Conservation (phyloP, 1,284 basidiomycete genomes). For the Leccinum pachyderme region DNA sequence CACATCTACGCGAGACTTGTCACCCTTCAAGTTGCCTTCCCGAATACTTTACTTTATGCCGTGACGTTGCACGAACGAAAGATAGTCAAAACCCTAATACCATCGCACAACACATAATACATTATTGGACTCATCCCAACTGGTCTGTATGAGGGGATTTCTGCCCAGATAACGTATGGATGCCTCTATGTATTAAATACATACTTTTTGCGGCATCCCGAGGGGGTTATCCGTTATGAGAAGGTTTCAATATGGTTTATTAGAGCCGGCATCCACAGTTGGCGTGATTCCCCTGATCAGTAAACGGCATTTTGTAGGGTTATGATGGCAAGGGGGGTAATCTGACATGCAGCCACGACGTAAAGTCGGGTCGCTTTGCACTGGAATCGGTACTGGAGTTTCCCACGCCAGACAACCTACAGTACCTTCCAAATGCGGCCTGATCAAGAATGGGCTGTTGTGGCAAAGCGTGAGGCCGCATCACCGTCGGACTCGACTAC, state of each 20-base stretch:
- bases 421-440: slow-evolving; percentile 34
- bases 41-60: not conserved
- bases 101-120: no score
- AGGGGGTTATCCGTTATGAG: not conserved
- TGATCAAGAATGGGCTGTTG: slow-evolving; percentile 9
- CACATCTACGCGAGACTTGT: not conserved
- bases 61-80: not conserved
- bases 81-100: not conserved
- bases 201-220: not conserved
- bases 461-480: not conserved
- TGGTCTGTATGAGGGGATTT: no score
- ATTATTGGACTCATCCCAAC: no score
- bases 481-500: slow-evolving; percentile 6
- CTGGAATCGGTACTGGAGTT: not conserved
- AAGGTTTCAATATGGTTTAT: not conserved
- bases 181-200: not conserved
- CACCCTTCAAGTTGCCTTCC: not conserved
- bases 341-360: not conserved
- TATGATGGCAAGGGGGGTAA: not conserved
- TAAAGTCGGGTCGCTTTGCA: not conserved
- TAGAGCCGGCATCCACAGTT: not conserved
- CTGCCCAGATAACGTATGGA: no score
- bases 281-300: not conserved
- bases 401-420: slow-evolving; percentile 28
- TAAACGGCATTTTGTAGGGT: slow-evolving; percentile 3